phyloP scores from a whole-genome alignment of 345 rosid genomes.

The Corchorus capsularis region DNA sequence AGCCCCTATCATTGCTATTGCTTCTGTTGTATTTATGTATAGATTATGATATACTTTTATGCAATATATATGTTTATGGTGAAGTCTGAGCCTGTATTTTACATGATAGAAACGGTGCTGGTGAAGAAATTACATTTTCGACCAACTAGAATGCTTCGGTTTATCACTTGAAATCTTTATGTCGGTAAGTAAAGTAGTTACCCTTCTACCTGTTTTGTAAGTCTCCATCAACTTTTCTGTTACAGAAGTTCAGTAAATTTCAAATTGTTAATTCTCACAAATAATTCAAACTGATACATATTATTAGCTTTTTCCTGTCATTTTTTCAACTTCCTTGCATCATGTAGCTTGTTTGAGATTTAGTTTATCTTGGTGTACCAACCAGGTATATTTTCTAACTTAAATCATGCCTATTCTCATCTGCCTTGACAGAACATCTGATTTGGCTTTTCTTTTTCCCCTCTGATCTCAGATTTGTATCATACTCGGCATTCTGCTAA shows the following conservation, averaged over 20 bases:
- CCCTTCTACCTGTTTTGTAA: slow-evolving; percentile 63
- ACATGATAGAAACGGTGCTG: slow-evolving; percentile 44
- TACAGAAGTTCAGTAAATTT: not conserved
- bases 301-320: not conserved
- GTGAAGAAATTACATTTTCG: slow-evolving; percentile 38
- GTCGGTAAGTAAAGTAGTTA: slow-evolving; percentile 35
- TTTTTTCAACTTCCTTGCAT: slow-evolving; percentile 72
- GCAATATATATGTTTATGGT: no score
- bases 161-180: slow-evolving; percentile 25
- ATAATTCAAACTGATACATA: not conserved
- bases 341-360: slow-evolving; percentile 68
- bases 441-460: not conserved
- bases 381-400: slow-evolving; percentile 54
- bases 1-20: no score
- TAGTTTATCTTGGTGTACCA: slow-evolving; percentile 66
- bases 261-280: no score
- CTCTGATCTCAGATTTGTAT: slow-evolving; percentile 66
- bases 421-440: not conserved
- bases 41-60: no score
- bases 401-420: not conserved
- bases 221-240: slow-evolving; percentile 19
- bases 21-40: no score
- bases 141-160: slow-evolving; percentile 36
- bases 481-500: slow-evolving; percentile 52
- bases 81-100: slow-evolving; percentile 51